Evolutionary conservation across 2,329 filamentous ascomycete genomes (phyloP).

Genomic region (Tolypocladium ovalisporum): DNA sequence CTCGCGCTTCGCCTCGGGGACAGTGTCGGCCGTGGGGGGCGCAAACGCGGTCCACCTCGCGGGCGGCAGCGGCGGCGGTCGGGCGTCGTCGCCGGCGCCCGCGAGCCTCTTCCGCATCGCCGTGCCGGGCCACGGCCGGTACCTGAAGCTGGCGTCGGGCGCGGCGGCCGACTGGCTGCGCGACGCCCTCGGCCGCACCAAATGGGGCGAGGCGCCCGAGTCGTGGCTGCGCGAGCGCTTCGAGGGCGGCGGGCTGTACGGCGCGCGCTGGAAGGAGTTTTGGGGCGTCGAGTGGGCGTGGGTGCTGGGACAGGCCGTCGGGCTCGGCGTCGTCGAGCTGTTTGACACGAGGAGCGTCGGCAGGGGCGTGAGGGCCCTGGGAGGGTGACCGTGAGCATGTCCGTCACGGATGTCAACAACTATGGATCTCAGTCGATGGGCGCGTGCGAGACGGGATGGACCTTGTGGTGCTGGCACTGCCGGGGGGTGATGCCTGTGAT

Average conservation of each 20-base stretch:
- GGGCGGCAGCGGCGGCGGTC: conserved; percentile 41
- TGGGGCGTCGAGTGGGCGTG: conserved; percentile 61
- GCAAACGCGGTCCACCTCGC: conserved; percentile 51
- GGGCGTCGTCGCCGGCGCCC: conserved; percentile 8
- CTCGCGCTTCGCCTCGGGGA: conserved; percentile 56
- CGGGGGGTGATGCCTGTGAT: neutral
- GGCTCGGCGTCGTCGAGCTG: conserved; percentile 58
- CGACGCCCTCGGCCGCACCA: conserved; percentile 45
- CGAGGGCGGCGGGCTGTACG: conserved; percentile 47
- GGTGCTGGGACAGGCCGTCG: conserved; percentile 60
- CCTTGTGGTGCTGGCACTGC: neutral
- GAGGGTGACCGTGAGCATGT: conserved; percentile 7
- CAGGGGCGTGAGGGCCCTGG: conserved; percentile 43
- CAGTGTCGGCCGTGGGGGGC: conserved; percentile 58
- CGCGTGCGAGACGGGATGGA: neutral
- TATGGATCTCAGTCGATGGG: neutral
- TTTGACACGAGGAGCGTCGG: conserved; percentile 71
- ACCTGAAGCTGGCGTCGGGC: conserved; percentile 50
- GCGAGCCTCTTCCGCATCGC: conserved; percentile 38
- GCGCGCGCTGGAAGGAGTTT: conserved; percentile 52
- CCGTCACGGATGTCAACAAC: no score
- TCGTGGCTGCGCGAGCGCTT: conserved; percentile 54
- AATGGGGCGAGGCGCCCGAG: conserved; percentile 53
- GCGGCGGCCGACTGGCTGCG: conserved; percentile 52
- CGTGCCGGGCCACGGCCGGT: conserved; percentile 55